Percentiles rank a stretch among this genome's conserved stretches.
Conservation (phyloP, 257 asterid genomes). For the Solanum piurae region DNA sequence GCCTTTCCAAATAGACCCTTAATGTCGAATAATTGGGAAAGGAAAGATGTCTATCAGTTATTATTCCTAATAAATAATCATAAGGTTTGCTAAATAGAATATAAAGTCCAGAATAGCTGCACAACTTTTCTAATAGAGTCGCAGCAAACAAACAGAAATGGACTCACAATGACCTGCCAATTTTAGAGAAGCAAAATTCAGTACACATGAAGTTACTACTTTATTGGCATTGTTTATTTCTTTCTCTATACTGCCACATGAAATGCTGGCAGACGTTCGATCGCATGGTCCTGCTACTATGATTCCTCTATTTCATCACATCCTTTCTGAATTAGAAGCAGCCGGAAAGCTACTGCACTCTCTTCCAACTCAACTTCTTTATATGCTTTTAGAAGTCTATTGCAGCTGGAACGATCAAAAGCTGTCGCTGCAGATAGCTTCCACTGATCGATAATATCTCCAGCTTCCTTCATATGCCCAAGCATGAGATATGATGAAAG, state of each 20-base stretch:
- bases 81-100: neutral
- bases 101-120: neutral
- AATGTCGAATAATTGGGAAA: neutral
- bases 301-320: conserved; percentile 18
- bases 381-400: conserved; percentile 36
- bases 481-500: conserved; percentile 70
- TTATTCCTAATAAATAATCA: neutral
- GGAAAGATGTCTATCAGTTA: neutral
- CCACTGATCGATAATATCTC: conserved; percentile 73
- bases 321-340: conserved; percentile 39
- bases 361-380: conserved; percentile 44
- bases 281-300: neutral
- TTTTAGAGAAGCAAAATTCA: neutral
- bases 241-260: neutral
- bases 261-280: neutral
- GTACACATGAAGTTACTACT: neutral
- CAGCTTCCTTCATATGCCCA: conserved; percentile 61
- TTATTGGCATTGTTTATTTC: neutral
- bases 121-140: neutral
- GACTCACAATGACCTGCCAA: neutral
- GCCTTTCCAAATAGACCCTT: neutral
- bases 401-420: conserved; percentile 43
- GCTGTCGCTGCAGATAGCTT: conserved; percentile 54
- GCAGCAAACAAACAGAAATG: neutral
- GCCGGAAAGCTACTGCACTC: conserved; percentile 26